Conservation (phyloP, 352 stramenopile species). For the Blastocystis sp. region DNA sequence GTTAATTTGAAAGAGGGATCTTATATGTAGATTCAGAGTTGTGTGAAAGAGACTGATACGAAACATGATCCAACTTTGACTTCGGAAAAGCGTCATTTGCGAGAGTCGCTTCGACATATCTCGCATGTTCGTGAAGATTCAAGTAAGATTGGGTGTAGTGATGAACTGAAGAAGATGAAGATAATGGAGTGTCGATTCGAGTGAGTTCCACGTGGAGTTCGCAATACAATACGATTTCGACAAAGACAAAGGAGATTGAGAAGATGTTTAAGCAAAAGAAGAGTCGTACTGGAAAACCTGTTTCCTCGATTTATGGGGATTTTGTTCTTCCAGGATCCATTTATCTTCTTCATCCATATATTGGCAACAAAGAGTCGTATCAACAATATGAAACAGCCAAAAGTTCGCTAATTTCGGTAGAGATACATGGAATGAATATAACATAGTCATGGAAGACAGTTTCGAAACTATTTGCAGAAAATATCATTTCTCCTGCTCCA, state of each 20-base stretch:
- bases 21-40: background rate
- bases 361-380: constrained; percentile 4
- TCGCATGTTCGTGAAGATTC: background rate
- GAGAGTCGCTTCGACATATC: background rate
- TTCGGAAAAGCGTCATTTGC: background rate
- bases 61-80: background rate
- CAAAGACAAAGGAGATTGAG: background rate
- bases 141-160: background rate
- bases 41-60: background rate
- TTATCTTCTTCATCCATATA: constrained; percentile 47
- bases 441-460: background rate
- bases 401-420: background rate
- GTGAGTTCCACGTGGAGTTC: background rate
- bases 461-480: background rate
- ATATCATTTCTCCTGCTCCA: background rate
- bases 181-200: background rate
- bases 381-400: constrained; percentile 6
- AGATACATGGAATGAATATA: background rate
- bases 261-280: background rate
- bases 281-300: background rate
- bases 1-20: background rate
- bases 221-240: background rate
- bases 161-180: background rate
- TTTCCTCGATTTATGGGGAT: constrained; percentile 10
- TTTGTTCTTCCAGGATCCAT: constrained; percentile 53